Evolutionary conservation across 768 basidiomycete species (phyloP), one percentile per base, ranked within the genome.

Genomic region (Crassisporium funariophilum): DNA sequence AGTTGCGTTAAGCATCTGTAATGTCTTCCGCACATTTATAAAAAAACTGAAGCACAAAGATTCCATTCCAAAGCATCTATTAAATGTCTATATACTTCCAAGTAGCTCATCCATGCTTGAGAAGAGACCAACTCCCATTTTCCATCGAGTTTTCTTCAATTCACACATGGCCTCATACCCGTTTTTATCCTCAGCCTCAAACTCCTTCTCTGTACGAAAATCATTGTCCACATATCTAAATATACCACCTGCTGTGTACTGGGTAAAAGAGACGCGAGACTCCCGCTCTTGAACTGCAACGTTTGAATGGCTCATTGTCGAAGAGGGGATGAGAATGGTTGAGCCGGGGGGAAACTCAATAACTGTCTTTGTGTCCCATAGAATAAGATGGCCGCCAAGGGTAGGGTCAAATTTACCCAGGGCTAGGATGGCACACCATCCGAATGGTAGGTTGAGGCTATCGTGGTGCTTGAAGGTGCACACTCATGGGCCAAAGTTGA

Each of bases 301-400:
- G 22, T 69, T 69, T 3, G 53, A 58, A 35, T 69, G 66, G 0
- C 44, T 47, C 5, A 67, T 17, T 1, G 55, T 53, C 0, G 61
- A 63, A 0, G 66, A 67, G 0, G 65, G 67, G 20, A 70, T 55
- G n/a, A 65, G 35, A 16, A 68, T 59, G 0, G 52, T 45, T 5
- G 22, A 35, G 10, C 52, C 47, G 12, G 47, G 36, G 1, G 51
- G 51, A 17, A 63, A 68, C 38, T 61, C 59, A 4, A 63, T 42
- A 1, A 66, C 37, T 0, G 68, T 45, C n/a, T 58, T 50, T 0
- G 63, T 24, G 6, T 54, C 62, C 53, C 60, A 62, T 0, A 73
- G 35, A 0, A 71, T 47, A 0, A 72, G 35, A 36, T 72, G 68
- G 2, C 68, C 69, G 7, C 69, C 63, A 19, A 40, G 54, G 2